Conservation (phyloP, 192 early-diverging fungal species). For the Cetraspora pellucida region DNA sequence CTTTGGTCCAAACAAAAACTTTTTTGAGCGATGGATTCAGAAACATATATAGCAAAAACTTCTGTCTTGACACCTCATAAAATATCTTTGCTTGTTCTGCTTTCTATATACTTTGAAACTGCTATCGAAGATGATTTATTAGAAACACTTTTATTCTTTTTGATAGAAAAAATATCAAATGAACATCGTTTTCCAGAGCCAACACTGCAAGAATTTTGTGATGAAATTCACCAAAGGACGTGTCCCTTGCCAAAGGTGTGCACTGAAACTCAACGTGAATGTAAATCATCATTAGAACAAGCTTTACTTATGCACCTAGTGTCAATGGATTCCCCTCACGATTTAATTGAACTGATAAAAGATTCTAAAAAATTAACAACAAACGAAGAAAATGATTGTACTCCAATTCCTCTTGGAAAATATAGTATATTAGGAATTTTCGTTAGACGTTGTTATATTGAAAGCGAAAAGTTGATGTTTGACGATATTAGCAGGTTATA, state of each 20-base stretch:
- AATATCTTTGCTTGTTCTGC: constrained; percentile 12
- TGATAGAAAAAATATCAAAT: constrained; percentile 31
- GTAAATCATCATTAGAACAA: too few species aligned
- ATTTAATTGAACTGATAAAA: constrained; percentile 14
- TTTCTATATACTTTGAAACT: not conserved
- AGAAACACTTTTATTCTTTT: constrained; percentile 16
- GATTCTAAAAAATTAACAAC: not conserved
- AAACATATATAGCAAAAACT: constrained; percentile 12
- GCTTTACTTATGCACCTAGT: not conserved
- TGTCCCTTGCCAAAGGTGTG: too few species aligned
- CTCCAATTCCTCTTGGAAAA: not conserved
- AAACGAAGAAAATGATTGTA: not conserved
- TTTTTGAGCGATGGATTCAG: not conserved
- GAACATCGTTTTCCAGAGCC: constrained; percentile 23
- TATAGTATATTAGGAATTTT: constrained; percentile 28
- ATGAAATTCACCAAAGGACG: not conserved
- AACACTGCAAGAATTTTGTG: constrained; percentile 12
- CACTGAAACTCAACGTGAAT: too few species aligned
- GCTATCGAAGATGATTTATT: not conserved
- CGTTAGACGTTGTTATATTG: constrained; percentile 24
- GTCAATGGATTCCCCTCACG: not conserved
- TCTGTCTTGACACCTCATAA: constrained; percentile 36
- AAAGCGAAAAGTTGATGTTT: constrained; percentile 18
- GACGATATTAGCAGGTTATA: constrained; percentile 14
- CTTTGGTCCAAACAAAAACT: too few species aligned